Evolutionary conservation across 352 stramenopile species (phyloP).

Genomic region (Pythium pyrilobum): DNA sequence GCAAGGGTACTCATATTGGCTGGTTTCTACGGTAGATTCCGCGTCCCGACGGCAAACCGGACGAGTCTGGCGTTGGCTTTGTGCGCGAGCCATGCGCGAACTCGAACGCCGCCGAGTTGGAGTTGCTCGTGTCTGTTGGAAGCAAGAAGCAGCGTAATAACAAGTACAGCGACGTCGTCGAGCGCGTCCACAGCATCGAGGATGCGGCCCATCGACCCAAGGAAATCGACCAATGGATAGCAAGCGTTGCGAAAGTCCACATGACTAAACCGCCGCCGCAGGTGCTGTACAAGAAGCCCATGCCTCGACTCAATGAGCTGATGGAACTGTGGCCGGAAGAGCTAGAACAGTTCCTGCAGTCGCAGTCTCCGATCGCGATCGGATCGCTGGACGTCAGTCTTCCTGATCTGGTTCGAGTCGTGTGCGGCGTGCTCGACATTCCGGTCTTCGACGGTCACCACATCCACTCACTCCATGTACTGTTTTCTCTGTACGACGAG

Average conservation of each 20-base stretch:
- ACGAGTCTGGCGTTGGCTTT: constrained; percentile 73
- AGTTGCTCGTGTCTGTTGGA: constrained; percentile 81
- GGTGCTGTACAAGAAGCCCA: constrained; percentile 84
- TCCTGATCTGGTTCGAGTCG: constrained; percentile 75
- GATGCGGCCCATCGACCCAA: constrained; percentile 76
- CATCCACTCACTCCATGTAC: constrained; percentile 87
- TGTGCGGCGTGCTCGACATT: constrained; percentile 91
- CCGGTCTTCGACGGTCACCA: constrained; percentile 78
- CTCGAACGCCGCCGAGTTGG: constrained; percentile 86
- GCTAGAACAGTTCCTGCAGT: constrained; percentile 63
- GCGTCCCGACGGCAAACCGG: constrained; percentile 73
- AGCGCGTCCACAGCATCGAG: constrained; percentile 85
- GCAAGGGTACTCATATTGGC: not conserved
- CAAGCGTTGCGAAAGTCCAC: constrained; percentile 88
- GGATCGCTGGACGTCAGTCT: constrained; percentile 79
- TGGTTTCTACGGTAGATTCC: constrained; percentile 72
- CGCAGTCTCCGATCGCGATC: constrained; percentile 18
- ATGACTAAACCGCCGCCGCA: constrained; percentile 58
- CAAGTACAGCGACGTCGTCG: not conserved
- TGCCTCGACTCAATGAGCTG: constrained; percentile 84
- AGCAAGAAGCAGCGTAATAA: constrained; percentile 30
- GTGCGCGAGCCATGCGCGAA: constrained; percentile 85
- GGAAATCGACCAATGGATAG: constrained; percentile 92
- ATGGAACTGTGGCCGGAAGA: constrained; percentile 91
- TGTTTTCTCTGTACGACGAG: constrained; percentile 90